These are phyloP conservation scores for Talaromyces nanjingensis DNA, from an alignment of 495 filamentous ascomycete genomes.

Conservation along the genomic window DNA sequence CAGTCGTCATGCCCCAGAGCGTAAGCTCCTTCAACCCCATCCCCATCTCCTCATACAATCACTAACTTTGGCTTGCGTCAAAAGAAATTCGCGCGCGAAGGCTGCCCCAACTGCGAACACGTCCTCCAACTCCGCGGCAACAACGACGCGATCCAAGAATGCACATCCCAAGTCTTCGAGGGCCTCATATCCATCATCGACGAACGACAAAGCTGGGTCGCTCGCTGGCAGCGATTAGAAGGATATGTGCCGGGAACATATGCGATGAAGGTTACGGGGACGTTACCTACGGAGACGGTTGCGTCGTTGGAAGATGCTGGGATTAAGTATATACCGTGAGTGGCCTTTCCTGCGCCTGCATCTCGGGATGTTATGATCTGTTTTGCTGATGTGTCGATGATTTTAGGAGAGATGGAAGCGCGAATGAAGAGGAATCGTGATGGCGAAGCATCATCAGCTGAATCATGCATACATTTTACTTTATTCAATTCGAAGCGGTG, in stretches of 20 bases:
- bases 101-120: conserved; percentile 94
- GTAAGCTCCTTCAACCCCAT: conserved; percentile 35
- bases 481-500: neutral
- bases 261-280: conserved; percentile 84
- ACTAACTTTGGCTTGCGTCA: neutral
- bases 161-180: conserved; percentile 92
- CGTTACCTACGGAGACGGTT: conserved; percentile 59
- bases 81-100: conserved; percentile 72
- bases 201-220: conserved; percentile 77
- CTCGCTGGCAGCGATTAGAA: conserved; percentile 89
- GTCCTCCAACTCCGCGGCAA: conserved; percentile 76
- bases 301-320: conserved; percentile 60
- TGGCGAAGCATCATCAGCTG: neutral
- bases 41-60: neutral
- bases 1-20: conserved; percentile 72
- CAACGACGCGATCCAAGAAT: conserved; percentile 75
- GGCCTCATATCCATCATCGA: conserved; percentile 78
- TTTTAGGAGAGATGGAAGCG: conserved; percentile 43
- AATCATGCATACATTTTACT: neutral
- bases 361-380: neutral
- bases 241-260: conserved; percentile 81
- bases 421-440: conserved; percentile 38
- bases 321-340: conserved; percentile 60
- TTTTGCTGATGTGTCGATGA: neutral
- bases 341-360: neutral